phyloP scores from a whole-genome alignment of 1,284 basidiomycete genomes.

The Rhodofomes roseus region DNA sequence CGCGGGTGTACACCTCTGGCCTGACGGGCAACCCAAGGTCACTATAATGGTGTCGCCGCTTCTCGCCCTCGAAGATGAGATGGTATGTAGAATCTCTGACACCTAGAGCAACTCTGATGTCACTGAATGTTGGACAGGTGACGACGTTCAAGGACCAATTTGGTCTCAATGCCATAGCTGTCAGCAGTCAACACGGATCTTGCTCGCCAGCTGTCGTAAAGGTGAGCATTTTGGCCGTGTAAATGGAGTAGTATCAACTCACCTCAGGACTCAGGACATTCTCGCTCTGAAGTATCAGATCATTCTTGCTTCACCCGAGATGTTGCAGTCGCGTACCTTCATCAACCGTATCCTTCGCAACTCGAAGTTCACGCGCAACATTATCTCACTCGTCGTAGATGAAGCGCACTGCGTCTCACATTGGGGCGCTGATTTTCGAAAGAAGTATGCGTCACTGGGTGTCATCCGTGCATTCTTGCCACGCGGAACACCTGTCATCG shows the following conservation, averaged over 20 bases:
- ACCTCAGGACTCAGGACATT: slow-evolving; percentile 25
- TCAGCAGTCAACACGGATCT: slow-evolving; percentile 32
- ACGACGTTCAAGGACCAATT: slow-evolving; percentile 27
- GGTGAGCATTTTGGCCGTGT: background rate
- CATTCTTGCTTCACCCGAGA: slow-evolving; percentile 37
- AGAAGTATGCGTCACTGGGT: slow-evolving; percentile 35
- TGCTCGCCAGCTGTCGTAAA: slow-evolving; percentile 18
- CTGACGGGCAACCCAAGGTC: slow-evolving; percentile 20
- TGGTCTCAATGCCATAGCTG: slow-evolving; percentile 26
- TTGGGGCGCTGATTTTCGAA: slow-evolving; percentile 38
- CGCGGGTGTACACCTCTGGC: slow-evolving; percentile 12
- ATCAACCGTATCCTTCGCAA: slow-evolving; percentile 31
- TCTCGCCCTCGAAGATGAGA: slow-evolving; percentile 35
- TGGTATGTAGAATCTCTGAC: slow-evolving; percentile 22
- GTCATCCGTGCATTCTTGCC: slow-evolving; percentile 34
- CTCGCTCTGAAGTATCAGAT: slow-evolving; percentile 28
- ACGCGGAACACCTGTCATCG: slow-evolving; percentile 29
- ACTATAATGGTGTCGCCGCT: slow-evolving; percentile 35
- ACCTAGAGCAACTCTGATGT: background rate
- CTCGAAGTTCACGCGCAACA: slow-evolving; percentile 17
- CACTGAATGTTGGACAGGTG: slow-evolving; percentile 12
- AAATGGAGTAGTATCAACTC: too few relatives aligned
- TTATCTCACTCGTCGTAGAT: slow-evolving; percentile 34
- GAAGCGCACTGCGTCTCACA: slow-evolving; percentile 38
- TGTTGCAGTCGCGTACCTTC: slow-evolving; percentile 28